Evolutionary conservation across 2,329 filamentous ascomycete species (phyloP).

Genomic region (Graphilbum sp.): DNA sequence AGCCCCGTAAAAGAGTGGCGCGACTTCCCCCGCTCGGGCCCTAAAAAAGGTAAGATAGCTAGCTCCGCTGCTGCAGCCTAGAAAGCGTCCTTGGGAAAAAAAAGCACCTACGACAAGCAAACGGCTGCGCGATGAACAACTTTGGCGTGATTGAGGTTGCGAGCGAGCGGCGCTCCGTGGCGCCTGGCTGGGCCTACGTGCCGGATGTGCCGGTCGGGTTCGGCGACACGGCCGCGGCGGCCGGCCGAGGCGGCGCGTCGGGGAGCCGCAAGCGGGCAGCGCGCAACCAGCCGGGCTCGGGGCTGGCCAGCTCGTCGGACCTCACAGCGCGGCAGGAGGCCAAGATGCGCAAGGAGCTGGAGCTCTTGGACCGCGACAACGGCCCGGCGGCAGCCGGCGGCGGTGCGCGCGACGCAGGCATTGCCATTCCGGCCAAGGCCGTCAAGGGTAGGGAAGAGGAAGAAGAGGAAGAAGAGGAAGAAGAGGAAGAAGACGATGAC

Average conservation of each 20-base stretch:
- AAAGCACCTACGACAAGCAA: too few relatives aligned
- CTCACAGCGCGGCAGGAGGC: conserved; percentile 68
- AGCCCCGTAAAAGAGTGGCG: too few relatives aligned
- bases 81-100: too few relatives aligned
- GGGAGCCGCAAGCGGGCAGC: conserved; percentile 46
- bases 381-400: conserved; percentile 16
- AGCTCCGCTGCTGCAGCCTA: too few relatives aligned
- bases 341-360: conserved; percentile 65
- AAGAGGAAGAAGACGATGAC: conserved; percentile 18
- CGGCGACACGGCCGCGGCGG: conserved; percentile 23
- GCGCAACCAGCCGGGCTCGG: conserved; percentile 31
- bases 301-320: conserved; percentile 24
- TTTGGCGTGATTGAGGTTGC: conserved; percentile 75
- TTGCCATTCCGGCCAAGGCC: conserved; percentile 46
- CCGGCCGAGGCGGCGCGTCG: conserved; percentile 15
- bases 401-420: conserved; percentile 43
- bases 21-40: too few relatives aligned
- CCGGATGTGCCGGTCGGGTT: conserved; percentile 43
- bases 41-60: too few relatives aligned
- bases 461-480: conserved; percentile 14
- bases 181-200: conserved; percentile 87
- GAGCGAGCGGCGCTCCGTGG: conserved; percentile 47
- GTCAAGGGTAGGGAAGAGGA: conserved; percentile 8
- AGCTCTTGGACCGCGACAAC: conserved; percentile 69
- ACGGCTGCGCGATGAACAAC: conserved; percentile 46